phyloP scores from a whole-genome alignment of 352 stramenopile species.

The Globisporangium iwayamae region DNA sequence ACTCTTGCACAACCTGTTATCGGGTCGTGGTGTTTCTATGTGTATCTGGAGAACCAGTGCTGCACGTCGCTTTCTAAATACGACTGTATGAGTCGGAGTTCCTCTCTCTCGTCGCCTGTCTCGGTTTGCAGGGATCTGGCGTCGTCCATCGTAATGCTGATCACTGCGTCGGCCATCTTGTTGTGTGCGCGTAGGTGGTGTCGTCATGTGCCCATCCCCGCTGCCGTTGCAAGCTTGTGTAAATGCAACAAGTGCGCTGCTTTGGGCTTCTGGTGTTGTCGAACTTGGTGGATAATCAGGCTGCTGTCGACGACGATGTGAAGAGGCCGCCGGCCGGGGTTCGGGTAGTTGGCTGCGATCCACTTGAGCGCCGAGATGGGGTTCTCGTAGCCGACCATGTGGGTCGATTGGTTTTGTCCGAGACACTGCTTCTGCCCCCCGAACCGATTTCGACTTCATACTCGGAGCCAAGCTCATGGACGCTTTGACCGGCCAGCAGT shows the following conservation, averaged over 20 bases:
- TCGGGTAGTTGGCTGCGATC: conserved; percentile 53
- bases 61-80: background rate
- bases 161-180: background rate
- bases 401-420: conserved; percentile 32
- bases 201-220: background rate
- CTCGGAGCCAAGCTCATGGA: too few relatives aligned
- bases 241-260: too few relatives aligned
- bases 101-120: background rate
- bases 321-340: too few relatives aligned
- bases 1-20: background rate
- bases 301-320: too few relatives aligned
- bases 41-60: background rate
- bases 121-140: background rate
- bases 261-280: too few relatives aligned
- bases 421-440: conserved; percentile 25
- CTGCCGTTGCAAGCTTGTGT: too few relatives aligned
- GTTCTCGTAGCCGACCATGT: conserved; percentile 70
- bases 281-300: too few relatives aligned
- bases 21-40: background rate
- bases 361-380: conserved; percentile 54
- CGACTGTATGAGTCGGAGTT: background rate
- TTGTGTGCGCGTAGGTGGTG: background rate
- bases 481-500: too few relatives aligned
- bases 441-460: background rate
- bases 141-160: background rate